Percentiles rank a stretch among this genome's conserved stretches.
phyloP scores from a whole-genome alignment of 805 yeast genomes.

The Helenozyma rhizophorensis region DNA sequence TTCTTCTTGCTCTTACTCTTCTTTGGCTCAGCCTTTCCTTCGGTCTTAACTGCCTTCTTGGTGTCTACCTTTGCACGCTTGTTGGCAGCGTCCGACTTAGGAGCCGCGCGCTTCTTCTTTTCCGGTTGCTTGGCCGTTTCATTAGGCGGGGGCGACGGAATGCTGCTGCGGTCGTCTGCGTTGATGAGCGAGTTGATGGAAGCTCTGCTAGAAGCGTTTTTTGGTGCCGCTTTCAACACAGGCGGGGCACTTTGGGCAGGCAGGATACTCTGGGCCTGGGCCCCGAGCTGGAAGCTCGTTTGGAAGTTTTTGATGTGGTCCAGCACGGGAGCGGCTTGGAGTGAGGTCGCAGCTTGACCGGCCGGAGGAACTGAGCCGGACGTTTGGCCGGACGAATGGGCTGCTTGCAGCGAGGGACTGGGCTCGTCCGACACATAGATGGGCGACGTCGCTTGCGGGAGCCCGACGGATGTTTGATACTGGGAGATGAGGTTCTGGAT shows the following conservation, averaged over 20 bases:
- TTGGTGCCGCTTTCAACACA: constrained; percentile 2
- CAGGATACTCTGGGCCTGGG: neutral
- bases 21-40: constrained; percentile 4
- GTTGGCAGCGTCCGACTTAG: constrained; percentile 10
- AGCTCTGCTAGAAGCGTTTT: constrained; percentile 22
- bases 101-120: constrained; percentile 9
- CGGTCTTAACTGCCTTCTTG: constrained; percentile 6
- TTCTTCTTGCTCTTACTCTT: constrained; percentile 16
- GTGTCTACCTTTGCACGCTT: constrained; percentile 9
- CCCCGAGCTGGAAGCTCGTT: constrained; percentile 21
- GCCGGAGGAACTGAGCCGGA: neutral
- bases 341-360: too few species aligned
- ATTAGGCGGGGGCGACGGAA: too few species aligned
- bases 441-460: constrained; percentile 4
- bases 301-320: constrained; percentile 31
- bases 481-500: constrained; percentile 23
- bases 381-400: too few species aligned
- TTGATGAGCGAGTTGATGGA: constrained; percentile 40
- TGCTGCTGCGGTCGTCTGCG: constrained; percentile 20
- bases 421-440: neutral
- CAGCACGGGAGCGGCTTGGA: constrained; percentile 5
- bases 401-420: too few species aligned
- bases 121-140: neutral
- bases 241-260: too few species aligned
- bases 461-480: constrained; percentile 28